phyloP scores from a whole-genome alignment of 306 rosid genomes.

The Luffa aegyptiaca region DNA sequence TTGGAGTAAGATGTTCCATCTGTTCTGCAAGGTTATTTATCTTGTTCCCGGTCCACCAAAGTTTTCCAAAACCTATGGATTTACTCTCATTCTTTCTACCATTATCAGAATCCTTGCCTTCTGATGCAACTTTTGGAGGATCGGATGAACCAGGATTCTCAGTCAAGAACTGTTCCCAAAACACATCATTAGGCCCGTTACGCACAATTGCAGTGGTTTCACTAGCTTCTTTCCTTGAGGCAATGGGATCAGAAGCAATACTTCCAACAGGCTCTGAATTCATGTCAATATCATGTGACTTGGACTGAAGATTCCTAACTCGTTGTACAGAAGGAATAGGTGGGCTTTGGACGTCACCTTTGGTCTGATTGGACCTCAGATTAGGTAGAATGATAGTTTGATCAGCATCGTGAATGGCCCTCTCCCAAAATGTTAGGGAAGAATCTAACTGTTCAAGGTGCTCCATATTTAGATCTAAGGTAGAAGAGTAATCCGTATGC shows the following conservation, averaged over 20 bases:
- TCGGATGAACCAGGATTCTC: constrained; percentile 73
- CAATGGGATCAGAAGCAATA: constrained; percentile 17
- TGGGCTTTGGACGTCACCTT: constrained; percentile 34
- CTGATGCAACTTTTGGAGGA: constrained; percentile 41
- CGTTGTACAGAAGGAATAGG: constrained; percentile 32
- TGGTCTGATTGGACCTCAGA: constrained; percentile 29
- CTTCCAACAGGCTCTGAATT: constrained; percentile 46
- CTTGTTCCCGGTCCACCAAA: constrained; percentile 57
- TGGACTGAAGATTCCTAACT: constrained; percentile 21
- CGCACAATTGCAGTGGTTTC: constrained; percentile 17
- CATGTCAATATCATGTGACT: constrained; percentile 51
- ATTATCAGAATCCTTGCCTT: constrained; percentile 36
- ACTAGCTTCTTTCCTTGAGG: constrained; percentile 24
- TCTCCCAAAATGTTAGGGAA: constrained; percentile 56
- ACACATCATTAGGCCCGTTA: constrained; percentile 53
- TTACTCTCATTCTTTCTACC: constrained; percentile 39
- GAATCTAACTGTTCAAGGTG: constrained; percentile 48
- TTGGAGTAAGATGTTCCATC: constrained; percentile 65
- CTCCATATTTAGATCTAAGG: constrained; percentile 22
- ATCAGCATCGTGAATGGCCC: constrained; percentile 26
- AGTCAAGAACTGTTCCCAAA: constrained; percentile 85
- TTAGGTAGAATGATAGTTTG: constrained; percentile 5
- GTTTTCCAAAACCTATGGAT: constrained; percentile 28
- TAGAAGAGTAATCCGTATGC: constrained; percentile 15
- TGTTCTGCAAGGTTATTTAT: constrained; percentile 61